Evolutionary conservation across 2,329 filamentous ascomycete species (phyloP).

Genomic region (Sordariomycetes sp.): DNA sequence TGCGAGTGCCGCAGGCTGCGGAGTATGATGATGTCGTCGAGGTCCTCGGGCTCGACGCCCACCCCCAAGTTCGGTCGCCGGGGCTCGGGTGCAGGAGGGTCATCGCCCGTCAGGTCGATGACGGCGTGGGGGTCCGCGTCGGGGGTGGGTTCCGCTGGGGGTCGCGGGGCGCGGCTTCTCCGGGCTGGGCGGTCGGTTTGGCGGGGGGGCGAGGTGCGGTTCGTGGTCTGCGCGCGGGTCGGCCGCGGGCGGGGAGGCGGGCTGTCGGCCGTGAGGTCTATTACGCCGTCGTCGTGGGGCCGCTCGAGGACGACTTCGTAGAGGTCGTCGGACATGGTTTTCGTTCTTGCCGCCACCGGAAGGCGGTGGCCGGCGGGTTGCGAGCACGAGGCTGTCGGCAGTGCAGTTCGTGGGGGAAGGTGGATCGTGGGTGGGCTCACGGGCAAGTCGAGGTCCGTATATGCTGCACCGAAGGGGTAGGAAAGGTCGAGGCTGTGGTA

Average conservation of each 20-base stretch:
- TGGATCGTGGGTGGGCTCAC: no score
- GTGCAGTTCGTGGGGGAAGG: not conserved
- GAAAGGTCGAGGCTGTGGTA: no score
- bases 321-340: constrained; percentile 14
- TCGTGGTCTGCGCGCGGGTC: not conserved
- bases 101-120: constrained; percentile 40
- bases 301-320: constrained; percentile 13
- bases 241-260: constrained; percentile 11
- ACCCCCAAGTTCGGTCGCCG: constrained; percentile 9
- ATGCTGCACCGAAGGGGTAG: no score
- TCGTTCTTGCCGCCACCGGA: not conserved
- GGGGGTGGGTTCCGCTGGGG: not conserved
- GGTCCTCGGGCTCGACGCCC: constrained; percentile 2
- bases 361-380: not conserved
- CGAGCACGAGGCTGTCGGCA: not conserved
- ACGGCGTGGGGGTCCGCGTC: constrained; percentile 11
- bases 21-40: not conserved
- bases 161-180: not conserved
- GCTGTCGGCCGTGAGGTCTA: constrained; percentile 37
- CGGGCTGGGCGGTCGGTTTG: not conserved
- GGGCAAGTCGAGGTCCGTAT: no score
- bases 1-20: not conserved
- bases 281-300: constrained; percentile 15
- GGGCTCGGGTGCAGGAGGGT: constrained; percentile 11
- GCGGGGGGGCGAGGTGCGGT: constrained; percentile 6